phyloP scores from a whole-genome alignment of 805 yeast species.

The Suhomyces pyralidae region DNA sequence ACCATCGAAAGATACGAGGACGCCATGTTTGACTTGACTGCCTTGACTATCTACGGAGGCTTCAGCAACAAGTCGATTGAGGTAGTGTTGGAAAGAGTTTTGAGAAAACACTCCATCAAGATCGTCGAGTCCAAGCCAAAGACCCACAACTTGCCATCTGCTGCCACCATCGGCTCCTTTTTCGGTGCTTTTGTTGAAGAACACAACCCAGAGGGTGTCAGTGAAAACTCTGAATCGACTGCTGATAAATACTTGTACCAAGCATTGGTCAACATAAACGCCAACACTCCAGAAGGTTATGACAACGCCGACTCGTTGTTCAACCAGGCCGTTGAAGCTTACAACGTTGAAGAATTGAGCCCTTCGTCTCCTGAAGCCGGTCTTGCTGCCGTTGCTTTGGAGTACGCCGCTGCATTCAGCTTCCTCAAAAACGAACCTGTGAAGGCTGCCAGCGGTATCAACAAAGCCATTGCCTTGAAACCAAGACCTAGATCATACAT shows the following conservation, averaged over 20 bases:
- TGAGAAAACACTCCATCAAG: conserved; percentile 74
- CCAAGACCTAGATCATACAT: conserved; percentile 84
- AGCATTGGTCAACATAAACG: conserved; percentile 56
- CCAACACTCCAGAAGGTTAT: conserved; percentile 56
- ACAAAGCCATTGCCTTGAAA: conserved; percentile 58
- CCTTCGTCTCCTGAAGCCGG: conserved; percentile 38
- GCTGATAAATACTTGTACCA: conserved; percentile 64
- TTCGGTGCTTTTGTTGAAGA: conserved; percentile 78
- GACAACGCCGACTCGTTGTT: conserved; percentile 58
- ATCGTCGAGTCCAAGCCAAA: conserved; percentile 57
- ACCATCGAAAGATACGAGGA: conserved; percentile 72
- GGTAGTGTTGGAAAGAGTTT: conserved; percentile 79
- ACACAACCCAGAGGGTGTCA: conserved; percentile 45
- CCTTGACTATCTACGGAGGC: conserved; percentile 81
- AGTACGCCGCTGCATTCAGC: conserved; percentile 77
- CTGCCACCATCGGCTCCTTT: conserved; percentile 80
- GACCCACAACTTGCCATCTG: conserved; percentile 66
- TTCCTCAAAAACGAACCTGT: conserved; percentile 75
- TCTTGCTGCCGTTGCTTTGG: conserved; percentile 67
- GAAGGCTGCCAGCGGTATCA: conserved; percentile 61
- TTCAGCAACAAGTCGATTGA: conserved; percentile 76
- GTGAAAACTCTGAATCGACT: conserved; percentile 52
- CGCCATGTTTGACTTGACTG: conserved; percentile 89
- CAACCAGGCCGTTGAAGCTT: conserved; percentile 56
- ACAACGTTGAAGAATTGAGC: conserved; percentile 30